Evolutionary conservation across 768 basidiomycete genomes (phyloP).

Genomic region (Auricularia sp.): DNA sequence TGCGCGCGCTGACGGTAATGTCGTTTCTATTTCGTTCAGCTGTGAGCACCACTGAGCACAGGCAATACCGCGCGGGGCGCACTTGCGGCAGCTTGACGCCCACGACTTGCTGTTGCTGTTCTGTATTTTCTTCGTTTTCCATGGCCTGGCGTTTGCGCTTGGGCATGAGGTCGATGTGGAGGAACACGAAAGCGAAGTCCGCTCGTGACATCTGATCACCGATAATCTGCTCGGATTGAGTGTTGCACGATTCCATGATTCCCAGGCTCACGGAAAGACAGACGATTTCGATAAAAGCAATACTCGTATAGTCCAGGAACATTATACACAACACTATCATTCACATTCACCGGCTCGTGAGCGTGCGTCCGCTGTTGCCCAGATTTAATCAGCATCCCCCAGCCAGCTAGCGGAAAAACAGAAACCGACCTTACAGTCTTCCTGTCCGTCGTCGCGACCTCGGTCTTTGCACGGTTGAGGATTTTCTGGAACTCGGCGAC

Average conservation of each 20-base stretch:
- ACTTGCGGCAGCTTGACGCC: not conserved
- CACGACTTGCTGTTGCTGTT: not conserved
- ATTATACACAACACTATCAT: not conserved
- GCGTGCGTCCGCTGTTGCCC: constrained; percentile 13
- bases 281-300: too few relatives aligned
- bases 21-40: constrained; percentile 25
- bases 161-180: not conserved
- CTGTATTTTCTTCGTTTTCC: not conserved
- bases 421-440: constrained; percentile 82
- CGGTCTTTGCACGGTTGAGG: constrained; percentile 91
- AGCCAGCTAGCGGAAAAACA: not conserved
- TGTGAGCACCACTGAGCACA: not conserved
- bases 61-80: not conserved
- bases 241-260: not conserved
- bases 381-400: not conserved
- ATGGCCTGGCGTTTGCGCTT: not conserved
- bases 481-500: constrained; percentile 95
- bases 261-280: too few relatives aligned
- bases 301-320: too few relatives aligned
- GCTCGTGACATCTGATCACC: not conserved
- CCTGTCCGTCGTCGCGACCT: constrained; percentile 67
- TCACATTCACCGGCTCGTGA: constrained; percentile 12
- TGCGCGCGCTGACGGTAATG: constrained; percentile 40
- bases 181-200: not conserved
- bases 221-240: not conserved